phyloP scores from a whole-genome alignment of 768 basidiomycete species.

The Boletus sp. region DNA sequence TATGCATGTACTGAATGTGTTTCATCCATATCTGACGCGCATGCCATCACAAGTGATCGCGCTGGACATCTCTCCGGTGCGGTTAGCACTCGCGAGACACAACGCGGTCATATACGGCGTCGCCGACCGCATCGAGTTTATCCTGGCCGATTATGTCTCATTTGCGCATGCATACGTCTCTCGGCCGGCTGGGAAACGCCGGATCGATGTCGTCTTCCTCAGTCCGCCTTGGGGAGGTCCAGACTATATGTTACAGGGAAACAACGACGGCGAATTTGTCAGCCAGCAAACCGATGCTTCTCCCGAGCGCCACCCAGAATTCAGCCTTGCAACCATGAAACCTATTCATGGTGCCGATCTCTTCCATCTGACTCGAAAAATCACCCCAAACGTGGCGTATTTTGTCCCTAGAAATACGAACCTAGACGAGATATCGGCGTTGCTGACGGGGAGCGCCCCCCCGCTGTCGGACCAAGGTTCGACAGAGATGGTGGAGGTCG shows the following conservation, averaged over 20 bases:
- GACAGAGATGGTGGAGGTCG: conserved; percentile 75
- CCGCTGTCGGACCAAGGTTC: conserved; percentile 2
- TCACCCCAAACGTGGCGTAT: conserved; percentile 84
- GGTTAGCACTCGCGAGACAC: conserved; percentile 89
- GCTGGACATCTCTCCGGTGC: conserved; percentile 76
- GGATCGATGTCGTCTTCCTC: conserved; percentile 87
- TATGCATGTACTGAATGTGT: conserved; percentile 35
- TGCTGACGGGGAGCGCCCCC: conserved; percentile 31
- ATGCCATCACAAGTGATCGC: conserved; percentile 72
- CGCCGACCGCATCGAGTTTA: conserved; percentile 91
- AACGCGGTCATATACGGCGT: conserved; percentile 95
- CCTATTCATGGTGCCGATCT: conserved; percentile 84
- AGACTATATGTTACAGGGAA: conserved; percentile 46
- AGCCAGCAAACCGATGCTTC: not conserved
- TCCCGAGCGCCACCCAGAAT: conserved; percentile 45
- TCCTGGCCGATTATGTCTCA: conserved; percentile 78
- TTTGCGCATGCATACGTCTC: conserved; percentile 61
- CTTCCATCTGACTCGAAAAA: conserved; percentile 64
- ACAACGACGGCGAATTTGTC: not conserved
- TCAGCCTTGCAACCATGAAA: conserved; percentile 65
- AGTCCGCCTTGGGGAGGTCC: conserved; percentile 98
- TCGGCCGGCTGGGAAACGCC: conserved; percentile 35
- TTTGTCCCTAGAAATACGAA: conserved; percentile 83
- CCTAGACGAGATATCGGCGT: conserved; percentile 64
- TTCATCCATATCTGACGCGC: not conserved